phyloP scores from a whole-genome alignment of 805 yeast species.

The Yarrowia bubula region DNA sequence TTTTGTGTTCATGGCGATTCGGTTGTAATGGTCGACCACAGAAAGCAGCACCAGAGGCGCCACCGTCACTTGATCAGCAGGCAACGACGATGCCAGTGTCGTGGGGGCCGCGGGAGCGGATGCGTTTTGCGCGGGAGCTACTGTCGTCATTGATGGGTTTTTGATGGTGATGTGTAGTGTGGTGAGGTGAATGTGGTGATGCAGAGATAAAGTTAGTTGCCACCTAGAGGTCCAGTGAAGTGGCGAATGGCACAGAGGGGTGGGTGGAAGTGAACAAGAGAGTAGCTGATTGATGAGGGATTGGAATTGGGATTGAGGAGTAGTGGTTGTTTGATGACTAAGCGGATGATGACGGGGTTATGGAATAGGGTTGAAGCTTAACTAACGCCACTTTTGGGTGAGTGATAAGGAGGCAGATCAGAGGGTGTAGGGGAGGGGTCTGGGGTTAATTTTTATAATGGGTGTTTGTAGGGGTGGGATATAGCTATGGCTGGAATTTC shows the following conservation, averaged over 20 bases:
- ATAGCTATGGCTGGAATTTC: no score
- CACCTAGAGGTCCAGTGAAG: not conserved
- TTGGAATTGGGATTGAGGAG: no score
- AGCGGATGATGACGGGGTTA: no score
- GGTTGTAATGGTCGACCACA: slow-evolving; percentile 91
- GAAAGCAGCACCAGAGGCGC: slow-evolving; percentile 94
- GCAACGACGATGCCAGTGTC: slow-evolving; percentile 8
- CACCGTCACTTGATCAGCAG: slow-evolving; percentile 61
- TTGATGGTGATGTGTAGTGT: not conserved
- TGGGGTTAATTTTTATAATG: no score
- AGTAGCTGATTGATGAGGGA: no score
- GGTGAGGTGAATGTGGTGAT: not conserved
- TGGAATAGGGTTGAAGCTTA: no score
- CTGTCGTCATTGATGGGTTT: not conserved
- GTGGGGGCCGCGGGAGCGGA: slow-evolving; percentile 3
- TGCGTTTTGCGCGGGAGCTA: not conserved
- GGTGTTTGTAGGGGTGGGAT: no score
- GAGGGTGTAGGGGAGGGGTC: no score
- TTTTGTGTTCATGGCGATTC: slow-evolving; percentile 69
- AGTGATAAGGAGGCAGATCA: no score
- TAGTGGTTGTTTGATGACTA: no score
- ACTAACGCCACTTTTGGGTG: no score
- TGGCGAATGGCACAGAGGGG: not conserved
- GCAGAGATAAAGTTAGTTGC: slow-evolving; percentile 19
- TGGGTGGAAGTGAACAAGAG: not conserved